Evolutionary conservation across 2,329 filamentous ascomycete species (phyloP).

Genomic region (Neofusicoccum umdonicola): DNA sequence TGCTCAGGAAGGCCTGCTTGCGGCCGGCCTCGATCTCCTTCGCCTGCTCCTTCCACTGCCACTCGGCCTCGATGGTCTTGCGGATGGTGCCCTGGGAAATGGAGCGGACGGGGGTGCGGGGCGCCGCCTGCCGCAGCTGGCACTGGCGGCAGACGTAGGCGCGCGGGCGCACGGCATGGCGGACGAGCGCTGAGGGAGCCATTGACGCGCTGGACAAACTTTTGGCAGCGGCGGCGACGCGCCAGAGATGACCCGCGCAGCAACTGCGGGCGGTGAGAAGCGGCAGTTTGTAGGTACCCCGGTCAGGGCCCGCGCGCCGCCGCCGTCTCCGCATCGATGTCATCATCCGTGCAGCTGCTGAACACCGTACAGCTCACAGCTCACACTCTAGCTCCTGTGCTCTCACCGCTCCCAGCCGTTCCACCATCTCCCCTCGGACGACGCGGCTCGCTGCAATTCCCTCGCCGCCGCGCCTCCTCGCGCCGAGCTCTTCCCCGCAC

Average conservation of each 20-base stretch:
- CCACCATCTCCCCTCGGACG: not conserved
- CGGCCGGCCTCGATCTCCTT: conserved; percentile 28
- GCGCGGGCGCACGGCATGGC: conserved; percentile 23
- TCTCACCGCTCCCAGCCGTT: not conserved
- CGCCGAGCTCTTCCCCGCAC: conserved; percentile 4
- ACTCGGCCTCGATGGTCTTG: conserved; percentile 22
- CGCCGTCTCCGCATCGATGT: not conserved
- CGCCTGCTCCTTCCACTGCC: conserved; percentile 28
- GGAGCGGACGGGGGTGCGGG: conserved; percentile 21
- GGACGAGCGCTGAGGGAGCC: conserved; percentile 18
- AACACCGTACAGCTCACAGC: not conserved
- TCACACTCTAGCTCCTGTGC: not conserved
- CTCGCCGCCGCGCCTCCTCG: not conserved
- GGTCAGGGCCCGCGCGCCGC: too few relatives aligned
- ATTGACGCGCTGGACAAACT: conserved; percentile 17
- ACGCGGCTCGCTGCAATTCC: too few relatives aligned
- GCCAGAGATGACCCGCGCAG: not conserved
- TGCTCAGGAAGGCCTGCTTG: conserved; percentile 53
- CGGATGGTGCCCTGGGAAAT: conserved; percentile 24
- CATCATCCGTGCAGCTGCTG: not conserved
- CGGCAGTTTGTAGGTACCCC: not conserved
- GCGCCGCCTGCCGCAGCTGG: conserved; percentile 13
- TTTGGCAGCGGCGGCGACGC: not conserved
- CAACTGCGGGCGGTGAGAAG: not conserved
- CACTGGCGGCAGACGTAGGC: conserved; percentile 30